Evolutionary conservation across 192 early-diverging fungal species (phyloP).

Genomic region (Coemansia sp.): DNA sequence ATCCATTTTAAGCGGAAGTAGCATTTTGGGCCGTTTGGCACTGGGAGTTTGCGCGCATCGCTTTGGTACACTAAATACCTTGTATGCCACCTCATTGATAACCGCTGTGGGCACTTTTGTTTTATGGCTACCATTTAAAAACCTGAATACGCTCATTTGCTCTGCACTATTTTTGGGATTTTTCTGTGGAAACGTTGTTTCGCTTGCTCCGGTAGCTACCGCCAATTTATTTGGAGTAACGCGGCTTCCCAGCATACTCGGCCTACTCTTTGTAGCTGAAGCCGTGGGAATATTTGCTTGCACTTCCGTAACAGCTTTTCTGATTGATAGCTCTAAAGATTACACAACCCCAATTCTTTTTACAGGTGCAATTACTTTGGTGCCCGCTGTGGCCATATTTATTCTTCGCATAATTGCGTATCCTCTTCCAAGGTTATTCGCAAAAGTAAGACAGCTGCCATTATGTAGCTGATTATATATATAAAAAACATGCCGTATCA

Average conservation of each 20-base stretch:
- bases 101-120: constrained; percentile 22
- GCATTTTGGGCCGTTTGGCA: constrained; percentile 27
- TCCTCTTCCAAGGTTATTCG: neutral
- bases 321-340: constrained; percentile 24
- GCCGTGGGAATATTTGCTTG: constrained; percentile 19
- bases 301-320: constrained; percentile 22
- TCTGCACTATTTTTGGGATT: constrained; percentile 37
- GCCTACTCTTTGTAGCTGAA: constrained; percentile 26
- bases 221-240: constrained; percentile 33
- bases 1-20: constrained; percentile 27
- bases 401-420: neutral
- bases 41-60: constrained; percentile 23
- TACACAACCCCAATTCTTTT: constrained; percentile 26
- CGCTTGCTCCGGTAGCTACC: constrained; percentile 26
- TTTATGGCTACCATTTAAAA: constrained; percentile 33
- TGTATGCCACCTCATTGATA: constrained; percentile 15
- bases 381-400: neutral
- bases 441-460: too few relatives aligned
- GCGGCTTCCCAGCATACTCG: constrained; percentile 35
- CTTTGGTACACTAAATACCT: constrained; percentile 23
- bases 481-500: too few relatives aligned
- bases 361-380: constrained; percentile 20
- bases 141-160: constrained; percentile 15
- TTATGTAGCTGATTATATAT: too few relatives aligned
- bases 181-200: constrained; percentile 31